A percentile compares a stretch with the other conserved stretches of the same genome.
These are phyloP conservation scores for Chaetomidium leptoderma DNA, from an alignment of 495 filamentous ascomycete genomes.

Conservation along the genomic window DNA sequence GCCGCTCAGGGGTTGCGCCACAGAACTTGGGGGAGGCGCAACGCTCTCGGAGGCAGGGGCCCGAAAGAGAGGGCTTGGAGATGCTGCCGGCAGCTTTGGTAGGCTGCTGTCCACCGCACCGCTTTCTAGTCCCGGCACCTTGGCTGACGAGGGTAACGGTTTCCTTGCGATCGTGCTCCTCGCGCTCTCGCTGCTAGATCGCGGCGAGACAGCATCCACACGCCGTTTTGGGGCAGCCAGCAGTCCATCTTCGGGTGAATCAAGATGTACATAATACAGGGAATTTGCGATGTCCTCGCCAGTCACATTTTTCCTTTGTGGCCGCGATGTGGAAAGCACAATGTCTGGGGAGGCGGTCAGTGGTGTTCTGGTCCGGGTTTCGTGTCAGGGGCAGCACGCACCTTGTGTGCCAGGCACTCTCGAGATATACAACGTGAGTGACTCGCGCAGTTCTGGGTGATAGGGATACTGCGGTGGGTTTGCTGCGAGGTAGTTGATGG, in stretches of 20 bases:
- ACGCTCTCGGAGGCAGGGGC: background rate
- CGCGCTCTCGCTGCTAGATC: slow-evolving; percentile 45
- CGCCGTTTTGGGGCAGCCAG: slow-evolving; percentile 46
- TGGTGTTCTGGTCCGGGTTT: slow-evolving; percentile 12
- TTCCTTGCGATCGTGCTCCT: slow-evolving; percentile 43
- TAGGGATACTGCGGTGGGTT: slow-evolving; percentile 79
- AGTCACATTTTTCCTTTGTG: slow-evolving; percentile 79
- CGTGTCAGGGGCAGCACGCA: slow-evolving; percentile 35
- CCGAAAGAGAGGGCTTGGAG: background rate
- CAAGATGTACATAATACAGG: slow-evolving; percentile 85
- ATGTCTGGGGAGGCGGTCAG: slow-evolving; percentile 58
- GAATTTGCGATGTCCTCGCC: slow-evolving; percentile 81
- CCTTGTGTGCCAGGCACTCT: slow-evolving; percentile 87
- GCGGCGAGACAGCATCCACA: slow-evolving; percentile 39
- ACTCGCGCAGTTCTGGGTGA: slow-evolving; percentile 63
- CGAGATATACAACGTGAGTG: slow-evolving; percentile 82
- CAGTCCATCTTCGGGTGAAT: slow-evolving; percentile 54
- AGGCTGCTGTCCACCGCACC: background rate
- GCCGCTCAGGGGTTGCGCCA: background rate
- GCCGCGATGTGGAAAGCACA: slow-evolving; percentile 88
- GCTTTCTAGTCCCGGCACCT: slow-evolving; percentile 14
- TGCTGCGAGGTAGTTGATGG: slow-evolving; percentile 72
- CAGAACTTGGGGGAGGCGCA: background rate
- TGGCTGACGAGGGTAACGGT: slow-evolving; percentile 35
- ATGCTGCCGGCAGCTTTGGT: background rate